Percentiles rank a stretch among this genome's conserved stretches.
Evolutionary conservation across 2,329 filamentous ascomycete species (phyloP).

Genomic region (Diplodia mutila): DNA sequence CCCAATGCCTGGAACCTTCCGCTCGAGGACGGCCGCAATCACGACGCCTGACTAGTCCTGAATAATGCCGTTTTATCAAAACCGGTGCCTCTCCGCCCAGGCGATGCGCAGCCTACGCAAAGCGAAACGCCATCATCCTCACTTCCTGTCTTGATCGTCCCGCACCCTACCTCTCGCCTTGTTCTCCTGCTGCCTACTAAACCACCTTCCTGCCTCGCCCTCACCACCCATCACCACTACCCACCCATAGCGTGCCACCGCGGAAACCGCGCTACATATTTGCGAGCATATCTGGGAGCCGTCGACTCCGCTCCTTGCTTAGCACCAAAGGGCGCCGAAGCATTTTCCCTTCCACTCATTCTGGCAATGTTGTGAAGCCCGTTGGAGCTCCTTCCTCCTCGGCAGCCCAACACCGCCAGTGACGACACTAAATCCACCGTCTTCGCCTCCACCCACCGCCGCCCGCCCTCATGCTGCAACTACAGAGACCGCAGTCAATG

Average conservation of each 20-base stretch:
- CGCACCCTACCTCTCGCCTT: conserved; percentile 27
- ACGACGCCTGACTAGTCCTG: conserved; percentile 33
- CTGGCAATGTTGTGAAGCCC: conserved; percentile 26
- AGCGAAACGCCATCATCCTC: conserved; percentile 30
- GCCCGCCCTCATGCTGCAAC: conserved; percentile 44
- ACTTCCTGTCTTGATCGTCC: conserved; percentile 25
- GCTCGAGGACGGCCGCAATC: conserved; percentile 30
- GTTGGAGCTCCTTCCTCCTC: conserved; percentile 25
- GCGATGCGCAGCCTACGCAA: conserved; percentile 30
- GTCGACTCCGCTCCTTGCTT: conserved; percentile 25
- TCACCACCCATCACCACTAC: neutral
- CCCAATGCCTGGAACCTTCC: conserved; percentile 44
- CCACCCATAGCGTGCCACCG: conserved; percentile 18
- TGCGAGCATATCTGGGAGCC: conserved; percentile 24
- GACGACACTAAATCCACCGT: conserved; percentile 16
- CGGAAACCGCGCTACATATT: conserved; percentile 26
- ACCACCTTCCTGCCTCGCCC: conserved; percentile 14
- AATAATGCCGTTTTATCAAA: conserved; percentile 46
- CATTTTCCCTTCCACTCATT: conserved; percentile 25
- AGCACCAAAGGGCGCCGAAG: conserved; percentile 15
- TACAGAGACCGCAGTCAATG: conserved; percentile 47
- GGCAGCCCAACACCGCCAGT: conserved; percentile 28
- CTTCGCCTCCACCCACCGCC: conserved; percentile 4
- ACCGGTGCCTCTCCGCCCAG: conserved; percentile 40
- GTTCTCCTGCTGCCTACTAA: conserved; percentile 27